Conservation (phyloP, 371 early-diverging fungal species). For the Mortierella sp. region DNA sequence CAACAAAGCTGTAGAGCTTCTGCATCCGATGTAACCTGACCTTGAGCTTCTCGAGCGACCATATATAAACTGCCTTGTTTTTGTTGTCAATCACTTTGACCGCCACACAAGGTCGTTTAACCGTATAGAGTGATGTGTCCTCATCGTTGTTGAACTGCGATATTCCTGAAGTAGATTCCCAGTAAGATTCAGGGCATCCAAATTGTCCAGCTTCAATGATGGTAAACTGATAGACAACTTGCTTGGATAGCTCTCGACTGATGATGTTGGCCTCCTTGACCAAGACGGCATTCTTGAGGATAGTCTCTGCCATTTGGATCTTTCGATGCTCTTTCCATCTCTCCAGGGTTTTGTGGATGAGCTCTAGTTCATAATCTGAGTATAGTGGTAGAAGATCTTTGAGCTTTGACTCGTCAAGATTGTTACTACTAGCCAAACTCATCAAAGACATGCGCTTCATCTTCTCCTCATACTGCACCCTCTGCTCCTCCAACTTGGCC, state of each 20-base stretch:
- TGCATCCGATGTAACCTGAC: conserved; percentile 82
- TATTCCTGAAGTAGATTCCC: conserved; percentile 69
- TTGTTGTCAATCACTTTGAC: conserved; percentile 81
- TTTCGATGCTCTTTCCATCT: conserved; percentile 75
- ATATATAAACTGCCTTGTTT: conserved; percentile 77
- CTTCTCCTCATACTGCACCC: conserved; percentile 63
- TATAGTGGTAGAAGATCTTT: conserved; percentile 49
- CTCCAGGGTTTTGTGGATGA: conserved; percentile 64
- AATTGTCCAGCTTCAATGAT: conserved; percentile 72
- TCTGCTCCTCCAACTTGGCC: conserved; percentile 60
- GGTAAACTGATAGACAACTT: conserved; percentile 86
- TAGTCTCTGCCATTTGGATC: conserved; percentile 80
- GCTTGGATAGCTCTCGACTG: conserved; percentile 80
- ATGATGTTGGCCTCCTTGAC: conserved; percentile 93
- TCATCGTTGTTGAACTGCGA: conserved; percentile 71
- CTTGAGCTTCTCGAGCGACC: conserved; percentile 81
- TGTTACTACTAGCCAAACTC: conserved; percentile 28
- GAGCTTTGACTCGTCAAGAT: conserved; percentile 35
- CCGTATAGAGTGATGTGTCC: conserved; percentile 63
- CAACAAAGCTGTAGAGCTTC: conserved; percentile 79
- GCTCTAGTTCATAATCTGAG: conserved; percentile 61
- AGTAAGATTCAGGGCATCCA: conserved; percentile 68
- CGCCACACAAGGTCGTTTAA: conserved; percentile 72
- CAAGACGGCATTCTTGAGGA: conserved; percentile 76
- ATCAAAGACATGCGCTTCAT: conserved; percentile 62